Evolutionary conservation across 2,329 filamentous ascomycete genomes (phyloP).

Genomic region (Aspergillus ustus): DNA sequence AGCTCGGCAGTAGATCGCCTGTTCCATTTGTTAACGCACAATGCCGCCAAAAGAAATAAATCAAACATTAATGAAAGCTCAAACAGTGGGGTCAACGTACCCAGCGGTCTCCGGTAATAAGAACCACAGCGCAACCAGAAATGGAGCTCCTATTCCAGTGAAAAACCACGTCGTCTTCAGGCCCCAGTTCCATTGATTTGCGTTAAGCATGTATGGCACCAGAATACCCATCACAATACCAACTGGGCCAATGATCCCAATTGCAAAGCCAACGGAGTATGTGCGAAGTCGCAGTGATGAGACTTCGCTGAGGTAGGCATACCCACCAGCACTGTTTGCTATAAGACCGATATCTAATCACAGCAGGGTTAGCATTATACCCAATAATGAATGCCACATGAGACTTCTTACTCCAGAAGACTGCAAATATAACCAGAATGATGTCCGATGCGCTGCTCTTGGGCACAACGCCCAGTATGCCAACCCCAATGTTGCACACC

Average conservation of each 20-base stretch:
- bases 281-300: conserved; percentile 41
- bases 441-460: conserved; percentile 3
- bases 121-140: conserved; percentile 18
- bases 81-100: neutral
- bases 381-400: too few relatives aligned
- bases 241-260: conserved; percentile 11
- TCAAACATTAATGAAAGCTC: too few relatives aligned
- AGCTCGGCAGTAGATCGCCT: too few relatives aligned
- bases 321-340: conserved; percentile 33
- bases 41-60: too few relatives aligned
- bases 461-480: conserved; percentile 6
- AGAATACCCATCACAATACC: conserved; percentile 15
- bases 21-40: too few relatives aligned
- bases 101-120: conserved; percentile 17
- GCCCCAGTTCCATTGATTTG: conserved; percentile 18
- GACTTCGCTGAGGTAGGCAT: conserved; percentile 41
- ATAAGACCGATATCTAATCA: conserved; percentile 29
- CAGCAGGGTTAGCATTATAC: too few relatives aligned
- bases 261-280: conserved; percentile 16
- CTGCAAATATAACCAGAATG: conserved; percentile 12
- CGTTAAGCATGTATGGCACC: conserved; percentile 18
- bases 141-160: conserved; percentile 14
- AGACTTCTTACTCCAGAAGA: conserved; percentile 14
- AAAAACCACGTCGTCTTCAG: conserved; percentile 20
- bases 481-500: conserved; percentile 11